These are phyloP conservation scores for Calamus simplicifolius DNA, from an alignment of 176 grass and related monocot genomes.

Conservation along the genomic window DNA sequence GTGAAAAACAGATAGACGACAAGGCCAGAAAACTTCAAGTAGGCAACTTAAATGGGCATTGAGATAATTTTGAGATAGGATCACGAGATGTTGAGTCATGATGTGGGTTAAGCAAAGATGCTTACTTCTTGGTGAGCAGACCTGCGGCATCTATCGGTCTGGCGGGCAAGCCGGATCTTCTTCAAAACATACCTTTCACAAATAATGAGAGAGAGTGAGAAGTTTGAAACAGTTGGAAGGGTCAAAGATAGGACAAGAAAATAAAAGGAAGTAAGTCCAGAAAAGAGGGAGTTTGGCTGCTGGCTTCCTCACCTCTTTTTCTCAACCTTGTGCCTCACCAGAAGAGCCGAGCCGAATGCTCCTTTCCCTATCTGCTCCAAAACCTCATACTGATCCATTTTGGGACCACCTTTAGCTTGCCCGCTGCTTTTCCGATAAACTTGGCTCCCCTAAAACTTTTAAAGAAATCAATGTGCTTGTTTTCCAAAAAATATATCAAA, in stretches of 20 bases:
- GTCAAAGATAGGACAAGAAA: conserved; percentile 1
- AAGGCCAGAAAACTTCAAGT: no score
- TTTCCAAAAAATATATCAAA: no score
- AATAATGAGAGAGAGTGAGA: conserved; percentile 3
- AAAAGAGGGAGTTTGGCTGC: neutral
- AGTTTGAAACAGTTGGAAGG: neutral
- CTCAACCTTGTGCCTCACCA: conserved; percentile 79
- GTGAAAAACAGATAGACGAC: no score
- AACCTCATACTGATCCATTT: conserved; percentile 91
- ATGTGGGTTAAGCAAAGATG: neutral
- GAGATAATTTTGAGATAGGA: no score
- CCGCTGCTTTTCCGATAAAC: conserved; percentile 13
- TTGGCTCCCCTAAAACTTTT: no score
- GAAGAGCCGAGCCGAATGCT: conserved; percentile 80
- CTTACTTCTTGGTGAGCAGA: conserved; percentile 92
- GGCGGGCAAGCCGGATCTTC: conserved; percentile 82
- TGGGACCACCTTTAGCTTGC: conserved; percentile 8
- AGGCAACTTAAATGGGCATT: no score
- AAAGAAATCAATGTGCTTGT: no score
- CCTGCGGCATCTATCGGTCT: conserved; percentile 72
- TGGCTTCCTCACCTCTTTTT: conserved; percentile 59
- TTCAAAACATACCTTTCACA: conserved; percentile 80
- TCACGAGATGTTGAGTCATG: no score
- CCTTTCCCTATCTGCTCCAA: conserved; percentile 96
- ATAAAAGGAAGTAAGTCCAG: conserved; percentile 7